These are phyloP conservation scores for Hemisphaericaspora lyxosophila DNA, from an alignment of 1,139 yeast genomes.

Conservation along the genomic window DNA sequence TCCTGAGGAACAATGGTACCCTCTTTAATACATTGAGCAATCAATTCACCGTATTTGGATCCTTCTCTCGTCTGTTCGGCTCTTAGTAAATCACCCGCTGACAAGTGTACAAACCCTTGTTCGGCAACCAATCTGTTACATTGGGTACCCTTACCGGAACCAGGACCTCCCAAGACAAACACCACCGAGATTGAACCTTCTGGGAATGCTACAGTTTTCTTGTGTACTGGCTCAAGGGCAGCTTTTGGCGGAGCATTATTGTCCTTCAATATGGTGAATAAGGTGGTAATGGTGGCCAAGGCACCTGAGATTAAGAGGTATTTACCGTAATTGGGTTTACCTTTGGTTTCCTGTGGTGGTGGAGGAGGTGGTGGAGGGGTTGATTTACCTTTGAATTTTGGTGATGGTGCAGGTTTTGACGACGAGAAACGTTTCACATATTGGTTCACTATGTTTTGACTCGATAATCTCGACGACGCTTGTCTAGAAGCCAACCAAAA, in stretches of 20 bases:
- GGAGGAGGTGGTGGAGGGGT: constrained; percentile 18
- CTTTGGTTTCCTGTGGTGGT: constrained; percentile 19
- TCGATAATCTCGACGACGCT: constrained; percentile 6
- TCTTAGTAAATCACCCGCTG: constrained; percentile 93
- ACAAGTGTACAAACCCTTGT: constrained; percentile 79
- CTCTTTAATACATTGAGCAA: constrained; percentile 78
- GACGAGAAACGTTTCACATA: constrained; percentile 16
- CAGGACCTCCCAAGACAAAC: constrained; percentile 88
- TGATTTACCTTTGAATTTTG: neutral
- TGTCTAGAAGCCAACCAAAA: constrained; percentile 8
- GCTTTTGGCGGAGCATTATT: constrained; percentile 47
- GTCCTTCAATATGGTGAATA: constrained; percentile 39
- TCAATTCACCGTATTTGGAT: constrained; percentile 81
- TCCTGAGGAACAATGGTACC: constrained; percentile 96
- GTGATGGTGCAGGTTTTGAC: constrained; percentile 1
- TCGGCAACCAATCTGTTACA: constrained; percentile 81
- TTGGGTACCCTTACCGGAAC: constrained; percentile 97
- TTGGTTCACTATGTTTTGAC: constrained; percentile 6
- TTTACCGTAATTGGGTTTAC: constrained; percentile 17
- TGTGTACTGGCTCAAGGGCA: constrained; percentile 42
- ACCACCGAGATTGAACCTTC: constrained; percentile 72
- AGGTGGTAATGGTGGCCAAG: constrained; percentile 48
- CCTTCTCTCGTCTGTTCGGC: constrained; percentile 86
- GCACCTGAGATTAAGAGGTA: constrained; percentile 34
- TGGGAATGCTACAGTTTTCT: constrained; percentile 45